Evolutionary conservation across 2,329 filamentous ascomycete species (phyloP), one percentile per base, ranked within the genome.

Genomic region (Ophiosphaerella herpotricha): DNA sequence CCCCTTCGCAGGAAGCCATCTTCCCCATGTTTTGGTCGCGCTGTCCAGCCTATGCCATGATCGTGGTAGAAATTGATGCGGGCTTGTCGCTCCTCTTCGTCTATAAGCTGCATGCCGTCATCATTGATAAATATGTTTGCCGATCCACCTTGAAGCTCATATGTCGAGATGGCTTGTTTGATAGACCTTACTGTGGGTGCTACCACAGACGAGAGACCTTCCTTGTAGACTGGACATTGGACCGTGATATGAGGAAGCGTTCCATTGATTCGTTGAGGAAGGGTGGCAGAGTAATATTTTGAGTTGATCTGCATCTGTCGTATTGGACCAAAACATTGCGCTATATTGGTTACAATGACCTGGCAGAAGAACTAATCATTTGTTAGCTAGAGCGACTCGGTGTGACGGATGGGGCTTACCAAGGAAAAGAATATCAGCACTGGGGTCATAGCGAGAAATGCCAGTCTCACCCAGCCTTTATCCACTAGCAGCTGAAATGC

Each of bases 171-270:
- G 31, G 78, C 77, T 65, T 90, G 86, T 74, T 91, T 91, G 74
- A 92, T 82, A 2, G 88, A 91, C 64, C 85, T 85, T 63, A 92
- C 83, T 0, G 89, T 93, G 5, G 89, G 89, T 14, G 80, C 82
- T 64, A 92, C 91, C 71, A 95, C 90, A 53, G 79, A 84, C 33
- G 77, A 76, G 3, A 95, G 79, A 56, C 90, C 89, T 71, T 95
- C 90, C 72, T 93, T 94, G 78, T 94, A 95, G 0, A 95, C 89
- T 4, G 90, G 90, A 70, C 89, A 92, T 67, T 96, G 90, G 38
- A 95, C 88, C 3, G 77, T 80, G 55, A 90, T 80, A 66, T 90
- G 89, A 2, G 88, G 88, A 13, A 92, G 78, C 67, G 74, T 76
- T 73, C 40, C 88, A 79, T 45, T 61, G 8, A 86, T 80, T n/a